Evolutionary conservation across 2,329 filamentous ascomycete genomes (phyloP), one percentile per base, ranked within the genome.

Genomic region (Pseudocercospora fijiensis): DNA sequence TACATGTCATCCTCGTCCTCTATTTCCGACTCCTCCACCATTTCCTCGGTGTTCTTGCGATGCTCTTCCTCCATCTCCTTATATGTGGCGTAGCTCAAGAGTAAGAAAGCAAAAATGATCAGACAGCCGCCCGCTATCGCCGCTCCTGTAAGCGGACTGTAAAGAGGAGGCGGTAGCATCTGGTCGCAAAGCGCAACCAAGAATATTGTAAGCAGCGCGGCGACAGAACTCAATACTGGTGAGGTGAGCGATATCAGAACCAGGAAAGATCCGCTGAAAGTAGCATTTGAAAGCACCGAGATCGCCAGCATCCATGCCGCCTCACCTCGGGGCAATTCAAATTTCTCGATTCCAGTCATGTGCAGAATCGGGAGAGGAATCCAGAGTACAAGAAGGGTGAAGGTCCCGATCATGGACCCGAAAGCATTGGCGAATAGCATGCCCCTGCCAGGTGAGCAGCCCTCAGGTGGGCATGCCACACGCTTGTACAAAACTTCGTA

Each of bases 401-500:
- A 97, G 6, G 82, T 73, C 2, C 95, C 95, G 67, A 99, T 95
- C 74, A 94, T 81, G 68, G 88, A 91, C 60, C 92, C 95, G 73
- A 98, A 95, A 0, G 90, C 89, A 76, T 96, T 98, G 72, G 95
- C 93, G 71, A 99, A 98, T 65, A 98, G 88, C 83, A 96, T 95
- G 71, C 92, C 93, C n/a, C 93, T 87, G n/a, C 85, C 87, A 0
- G 95, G 86, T 49, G 86, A 89, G 60, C 88, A 90, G 57, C 92
- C 93, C 69, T 97, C 93, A 0, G 95, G 95, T 10, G 95, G 95
- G 75, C 95, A 99, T 13, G 94, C 94, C 64, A 88, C 88, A 64
- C 89, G 88, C 82, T 99, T 99, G 81, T 99, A 99, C 43, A 99
- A 78, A 5, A 99, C 95, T 78, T 99, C 95, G 78, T 99, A 99